phyloP scores from a whole-genome alignment of 2,329 filamentous ascomycete genomes.

The Zarea fungicola region DNA sequence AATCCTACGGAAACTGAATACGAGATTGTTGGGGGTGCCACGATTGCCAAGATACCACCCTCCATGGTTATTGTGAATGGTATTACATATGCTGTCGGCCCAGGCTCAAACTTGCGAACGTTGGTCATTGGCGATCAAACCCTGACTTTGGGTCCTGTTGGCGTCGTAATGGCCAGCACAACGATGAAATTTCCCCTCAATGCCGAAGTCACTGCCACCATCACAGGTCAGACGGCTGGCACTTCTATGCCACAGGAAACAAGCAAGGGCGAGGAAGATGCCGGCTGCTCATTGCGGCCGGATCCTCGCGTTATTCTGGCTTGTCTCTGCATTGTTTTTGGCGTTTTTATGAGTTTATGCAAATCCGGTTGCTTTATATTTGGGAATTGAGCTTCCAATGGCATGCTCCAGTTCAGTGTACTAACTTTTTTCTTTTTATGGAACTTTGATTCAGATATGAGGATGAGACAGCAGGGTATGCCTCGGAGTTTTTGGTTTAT shows the following conservation, averaged over 20 bases:
- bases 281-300: constrained; percentile 14
- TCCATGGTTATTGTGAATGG: constrained; percentile 45
- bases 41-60: constrained; percentile 44
- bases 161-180: constrained; percentile 43
- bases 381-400: neutral
- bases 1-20: constrained; percentile 32
- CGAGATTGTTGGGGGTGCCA: constrained; percentile 48
- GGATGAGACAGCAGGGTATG: neutral
- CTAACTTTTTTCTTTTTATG: constrained; percentile 10
- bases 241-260: constrained; percentile 23
- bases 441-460: neutral
- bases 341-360: constrained; percentile 32
- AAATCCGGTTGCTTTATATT: constrained; percentile 2
- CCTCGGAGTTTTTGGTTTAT: neutral
- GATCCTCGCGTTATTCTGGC: constrained; percentile 16
- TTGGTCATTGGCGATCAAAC: constrained; percentile 45
- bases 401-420: neutral
- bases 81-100: constrained; percentile 47
- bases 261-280: constrained; percentile 21
- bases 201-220: constrained; percentile 35
- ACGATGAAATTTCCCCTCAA: constrained; percentile 43
- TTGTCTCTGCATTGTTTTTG: constrained; percentile 34
- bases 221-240: constrained; percentile 28
- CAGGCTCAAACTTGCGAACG: constrained; percentile 36
- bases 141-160: constrained; percentile 45